Percentiles rank a stretch among this genome's conserved stretches.
These are phyloP conservation scores for Blastobotrys arbuscula DNA, from an alignment of 1,139 yeast species.

Conservation along the genomic window DNA sequence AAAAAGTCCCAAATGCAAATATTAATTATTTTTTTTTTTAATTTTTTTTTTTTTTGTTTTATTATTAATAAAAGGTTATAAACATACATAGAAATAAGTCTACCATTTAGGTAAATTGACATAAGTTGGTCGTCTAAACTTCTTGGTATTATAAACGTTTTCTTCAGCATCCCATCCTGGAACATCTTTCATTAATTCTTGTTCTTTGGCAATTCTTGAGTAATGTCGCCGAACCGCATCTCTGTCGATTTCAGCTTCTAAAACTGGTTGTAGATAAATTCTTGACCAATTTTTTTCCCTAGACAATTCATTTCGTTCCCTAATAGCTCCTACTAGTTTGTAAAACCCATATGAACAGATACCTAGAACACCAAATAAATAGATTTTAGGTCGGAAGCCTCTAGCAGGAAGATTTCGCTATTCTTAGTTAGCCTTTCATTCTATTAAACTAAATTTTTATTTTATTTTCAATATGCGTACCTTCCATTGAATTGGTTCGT, in stretches of 20 bases:
- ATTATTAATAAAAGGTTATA: neutral
- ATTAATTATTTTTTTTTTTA: neutral
- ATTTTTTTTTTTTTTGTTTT: neutral
- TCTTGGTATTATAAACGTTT: constrained; percentile 42
- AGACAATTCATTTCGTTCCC: constrained; percentile 66
- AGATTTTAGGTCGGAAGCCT: constrained; percentile 74
- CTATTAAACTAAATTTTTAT: neutral
- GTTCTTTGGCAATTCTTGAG: constrained; percentile 67
- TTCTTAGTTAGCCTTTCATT: neutral
- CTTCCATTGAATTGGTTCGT: constrained; percentile 85
- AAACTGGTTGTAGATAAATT: constrained; percentile 64
- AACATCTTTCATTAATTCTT: constrained; percentile 52
- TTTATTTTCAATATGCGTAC: constrained; percentile 22
- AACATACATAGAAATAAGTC: neutral
- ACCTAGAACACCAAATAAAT: constrained; percentile 59
- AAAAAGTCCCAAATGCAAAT: constrained; percentile 2
- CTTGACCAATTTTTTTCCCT: constrained; percentile 79
- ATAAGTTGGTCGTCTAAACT: constrained; percentile 35
- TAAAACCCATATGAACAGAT: constrained; percentile 70
- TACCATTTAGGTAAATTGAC: constrained; percentile 30
- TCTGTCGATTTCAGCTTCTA: constrained; percentile 80
- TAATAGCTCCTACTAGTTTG: constrained; percentile 58
- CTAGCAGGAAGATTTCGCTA: constrained; percentile 73
- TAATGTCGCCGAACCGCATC: constrained; percentile 67
- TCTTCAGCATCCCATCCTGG: constrained; percentile 53